A percentile compares a stretch with the other conserved stretches of the same genome.
These are phyloP conservation scores for Sinapis alba DNA, from an alignment of 441 rosid species.

Conservation along the genomic window DNA sequence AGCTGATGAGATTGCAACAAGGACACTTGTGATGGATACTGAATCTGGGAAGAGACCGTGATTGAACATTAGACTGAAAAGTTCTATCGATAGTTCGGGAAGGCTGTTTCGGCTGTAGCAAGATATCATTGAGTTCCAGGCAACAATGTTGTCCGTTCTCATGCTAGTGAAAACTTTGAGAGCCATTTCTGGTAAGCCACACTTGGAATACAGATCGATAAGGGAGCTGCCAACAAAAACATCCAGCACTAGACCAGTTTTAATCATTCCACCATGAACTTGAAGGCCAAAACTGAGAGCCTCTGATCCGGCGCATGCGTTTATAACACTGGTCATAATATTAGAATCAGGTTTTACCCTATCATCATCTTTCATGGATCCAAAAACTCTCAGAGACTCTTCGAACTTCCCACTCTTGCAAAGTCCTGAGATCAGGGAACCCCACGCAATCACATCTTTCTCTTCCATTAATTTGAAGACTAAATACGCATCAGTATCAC, in stretches of 20 bases:
- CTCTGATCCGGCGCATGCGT: conserved; percentile 60
- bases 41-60: conserved; percentile 58
- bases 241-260: conserved; percentile 54
- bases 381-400: conserved; percentile 55
- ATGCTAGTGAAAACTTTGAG: conserved; percentile 52
- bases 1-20: conserved; percentile 65
- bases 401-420: conserved; percentile 58
- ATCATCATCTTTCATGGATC: conserved; percentile 49
- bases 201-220: conserved; percentile 79
- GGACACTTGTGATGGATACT: conserved; percentile 66
- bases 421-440: conserved; percentile 73
- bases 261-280: conserved; percentile 59
- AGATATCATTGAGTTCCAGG: conserved; percentile 79
- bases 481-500: conserved; percentile 48
- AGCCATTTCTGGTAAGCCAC: conserved; percentile 60
- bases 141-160: conserved; percentile 59
- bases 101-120: conserved; percentile 65
- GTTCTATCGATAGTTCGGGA: conserved; percentile 66
- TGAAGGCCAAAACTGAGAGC: conserved; percentile 46
- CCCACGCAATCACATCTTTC: conserved; percentile 72
- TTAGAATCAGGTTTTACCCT: conserved; percentile 64
- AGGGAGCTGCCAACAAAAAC: conserved; percentile 71
- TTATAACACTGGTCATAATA: conserved; percentile 59
- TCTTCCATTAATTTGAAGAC: conserved; percentile 53
- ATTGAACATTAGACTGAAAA: conserved; percentile 46